A percentile compares a stretch with the other conserved stretches of the same genome.
Evolutionary conservation across 108 stramenopile genomes (phyloP).

Genomic region (Craspedostauros australis): DNA sequence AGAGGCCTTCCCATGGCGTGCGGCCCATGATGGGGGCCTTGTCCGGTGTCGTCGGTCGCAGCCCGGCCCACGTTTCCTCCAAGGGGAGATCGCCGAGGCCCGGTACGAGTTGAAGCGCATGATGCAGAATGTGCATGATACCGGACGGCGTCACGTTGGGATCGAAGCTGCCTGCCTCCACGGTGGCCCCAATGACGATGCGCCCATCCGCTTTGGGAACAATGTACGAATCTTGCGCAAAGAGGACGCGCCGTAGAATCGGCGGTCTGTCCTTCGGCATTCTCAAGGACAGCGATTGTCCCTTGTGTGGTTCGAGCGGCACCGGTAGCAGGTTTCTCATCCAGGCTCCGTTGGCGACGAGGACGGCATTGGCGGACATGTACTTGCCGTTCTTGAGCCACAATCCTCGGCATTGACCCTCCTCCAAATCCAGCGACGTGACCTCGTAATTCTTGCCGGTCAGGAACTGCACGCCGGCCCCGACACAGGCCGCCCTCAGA

Average conservation of each 20-base stretch:
- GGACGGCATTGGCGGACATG: slow-evolving; percentile 36
- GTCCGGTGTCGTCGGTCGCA: slow-evolving; percentile 91
- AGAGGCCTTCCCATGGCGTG: slow-evolving; percentile 79
- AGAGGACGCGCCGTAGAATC: slow-evolving; percentile 73
- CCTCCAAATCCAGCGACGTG: slow-evolving; percentile 45
- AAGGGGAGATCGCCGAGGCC: slow-evolving; percentile 67
- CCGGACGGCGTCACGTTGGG: slow-evolving; percentile 73
- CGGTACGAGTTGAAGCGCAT: slow-evolving; percentile 72
- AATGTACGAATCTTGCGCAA: slow-evolving; percentile 90
- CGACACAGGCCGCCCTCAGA: slow-evolving; percentile 69
- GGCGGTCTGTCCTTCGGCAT: slow-evolving; percentile 59
- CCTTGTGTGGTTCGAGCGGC: slow-evolving; percentile 89
- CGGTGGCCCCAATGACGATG: slow-evolving; percentile 86
- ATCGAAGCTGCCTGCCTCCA: slow-evolving; percentile 80
- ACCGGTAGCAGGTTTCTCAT: slow-evolving; percentile 88
- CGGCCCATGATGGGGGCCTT: slow-evolving; percentile 84
- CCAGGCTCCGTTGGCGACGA: slow-evolving; percentile 91
- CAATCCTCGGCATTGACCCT: slow-evolving; percentile 46
- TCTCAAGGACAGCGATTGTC: slow-evolving; percentile 80
- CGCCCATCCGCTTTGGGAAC: slow-evolving; percentile 93
- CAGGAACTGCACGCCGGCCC: slow-evolving; percentile 78
- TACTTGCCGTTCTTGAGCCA: slow-evolving; percentile 55
- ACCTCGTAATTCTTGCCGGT: slow-evolving; percentile 58
- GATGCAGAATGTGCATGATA: slow-evolving; percentile 61
- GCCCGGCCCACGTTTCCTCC: slow-evolving; percentile 90